Conservation (phyloP, 345 rosid genomes). For the Cardamine resedifolia region DNA sequence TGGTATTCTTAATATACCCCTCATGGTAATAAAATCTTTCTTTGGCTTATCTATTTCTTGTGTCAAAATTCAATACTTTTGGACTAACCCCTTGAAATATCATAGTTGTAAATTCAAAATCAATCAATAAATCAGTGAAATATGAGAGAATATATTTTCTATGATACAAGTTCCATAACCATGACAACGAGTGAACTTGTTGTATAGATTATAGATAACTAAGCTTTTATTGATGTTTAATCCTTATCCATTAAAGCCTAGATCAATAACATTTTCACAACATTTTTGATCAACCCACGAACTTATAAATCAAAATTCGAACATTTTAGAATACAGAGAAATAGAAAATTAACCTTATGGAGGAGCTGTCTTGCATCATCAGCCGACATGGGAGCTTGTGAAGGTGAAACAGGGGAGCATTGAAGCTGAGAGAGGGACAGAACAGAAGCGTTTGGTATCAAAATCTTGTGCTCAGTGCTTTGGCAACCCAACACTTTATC, state of each 20-base stretch:
- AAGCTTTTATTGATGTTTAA: not conserved
- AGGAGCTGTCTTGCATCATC: constrained; percentile 63
- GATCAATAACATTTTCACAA: not conserved
- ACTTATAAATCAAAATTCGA: not conserved
- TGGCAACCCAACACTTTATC: constrained; percentile 72
- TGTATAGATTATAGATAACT: not conserved
- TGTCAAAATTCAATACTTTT: too few relatives aligned
- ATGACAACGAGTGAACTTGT: not conserved
- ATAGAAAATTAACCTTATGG: constrained; percentile 55
- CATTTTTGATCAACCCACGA: not conserved
- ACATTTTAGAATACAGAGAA: not conserved
- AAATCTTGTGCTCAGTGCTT: constrained; percentile 78
- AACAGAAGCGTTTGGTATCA: constrained; percentile 74
- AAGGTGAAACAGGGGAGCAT: constrained; percentile 61
- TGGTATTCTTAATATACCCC: not conserved
- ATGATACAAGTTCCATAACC: not conserved
- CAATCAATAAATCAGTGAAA: not conserved
- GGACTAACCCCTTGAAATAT: too few relatives aligned
- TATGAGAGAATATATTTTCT: not conserved
- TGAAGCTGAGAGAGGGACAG: constrained; percentile 70
- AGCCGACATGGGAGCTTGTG: constrained; percentile 60
- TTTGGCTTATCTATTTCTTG: not conserved
- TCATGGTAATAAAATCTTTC: not conserved
- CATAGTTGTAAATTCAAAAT: not conserved
- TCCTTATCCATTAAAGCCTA: not conserved